Evolutionary conservation across 805 yeast species (phyloP), one percentile per base, ranked within the genome.

Genomic region (Schwanniomyces yamadae): DNA sequence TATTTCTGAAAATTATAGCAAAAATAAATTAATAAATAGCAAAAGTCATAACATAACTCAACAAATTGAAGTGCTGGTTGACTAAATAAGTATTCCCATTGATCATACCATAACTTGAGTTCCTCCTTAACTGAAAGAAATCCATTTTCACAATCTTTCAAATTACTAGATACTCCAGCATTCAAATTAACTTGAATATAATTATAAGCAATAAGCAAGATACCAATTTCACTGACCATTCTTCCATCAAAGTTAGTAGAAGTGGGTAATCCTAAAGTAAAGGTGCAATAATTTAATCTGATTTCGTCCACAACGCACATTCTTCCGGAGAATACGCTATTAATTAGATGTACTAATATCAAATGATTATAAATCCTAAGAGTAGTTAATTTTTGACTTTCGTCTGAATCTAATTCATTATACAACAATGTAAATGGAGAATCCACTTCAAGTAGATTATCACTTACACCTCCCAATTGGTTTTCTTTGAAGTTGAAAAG

Each of bases 171-270:
- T 35, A 46, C 11, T 4, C 32, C 45, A 8, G 43, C 38, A 37
- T 54, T 58, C 17, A 61, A 43, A 34, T 48, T 60, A 9, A 51
- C 40, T 35, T 80, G 82, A 14, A 80, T 61, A 53, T 68, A 82
- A 38, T 75, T 74, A 57, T 82, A 82, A 0, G 80, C 66, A 9
- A 78, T 68, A 12, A 75, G 54, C 36, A 81, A 77, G 8, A 83
- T 66, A 13, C 80, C 74, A 33, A 83, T 77, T 55, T 85, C 95
- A 26, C 88, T 81, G 6, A 84, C 81, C 78, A 85, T 82, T 40
- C 93, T 61, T n/a, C 85, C 87, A 52, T 85, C 95, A 54, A 84
- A 85, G 50, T 83, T 82, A 5, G 89, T 82, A 2, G 89, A 77
- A 23, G 75, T 65, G 4, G 80, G 66, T 24, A 77, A 57, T 25